A percentile compares a stretch with the other conserved stretches of the same genome.
Conservation (phyloP, 192 early-diverging fungal genomes). For the Lunasporangiospora selenospora region DNA sequence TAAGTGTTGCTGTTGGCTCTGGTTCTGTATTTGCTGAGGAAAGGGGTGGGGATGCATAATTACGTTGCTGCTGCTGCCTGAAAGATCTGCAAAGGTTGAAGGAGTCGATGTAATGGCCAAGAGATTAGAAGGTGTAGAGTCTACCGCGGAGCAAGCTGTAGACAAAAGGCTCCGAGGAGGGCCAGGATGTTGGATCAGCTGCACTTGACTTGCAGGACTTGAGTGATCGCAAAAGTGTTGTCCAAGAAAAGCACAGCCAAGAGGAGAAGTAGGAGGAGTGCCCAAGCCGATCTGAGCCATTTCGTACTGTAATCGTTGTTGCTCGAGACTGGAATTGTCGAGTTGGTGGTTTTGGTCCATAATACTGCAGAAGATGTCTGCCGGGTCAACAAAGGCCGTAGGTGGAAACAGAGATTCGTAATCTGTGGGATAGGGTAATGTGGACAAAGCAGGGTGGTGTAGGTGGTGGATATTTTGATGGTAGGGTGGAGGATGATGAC, state of each 20-base stretch:
- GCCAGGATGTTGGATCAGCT: neutral
- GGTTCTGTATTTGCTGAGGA: neutral
- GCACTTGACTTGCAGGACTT: neutral
- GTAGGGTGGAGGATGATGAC: no score
- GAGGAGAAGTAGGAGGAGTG: constrained; percentile 10
- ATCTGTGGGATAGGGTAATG: no score
- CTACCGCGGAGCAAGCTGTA: neutral
- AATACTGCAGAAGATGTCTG: no score
- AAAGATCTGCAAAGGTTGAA: no score
- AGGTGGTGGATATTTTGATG: no score
- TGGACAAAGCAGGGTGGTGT: no score
- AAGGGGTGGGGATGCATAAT: neutral
- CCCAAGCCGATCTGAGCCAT: constrained; percentile 25
- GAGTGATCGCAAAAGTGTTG: neutral
- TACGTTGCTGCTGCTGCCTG: neutral
- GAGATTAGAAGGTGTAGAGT: neutral
- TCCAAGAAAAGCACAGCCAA: neutral
- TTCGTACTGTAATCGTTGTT: constrained; percentile 26
- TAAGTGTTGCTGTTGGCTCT: neutral
- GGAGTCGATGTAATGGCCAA: neutral
- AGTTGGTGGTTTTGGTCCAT: no score
- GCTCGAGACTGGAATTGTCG: no score
- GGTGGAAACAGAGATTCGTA: no score
- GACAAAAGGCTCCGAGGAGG: no score
- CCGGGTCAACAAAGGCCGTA: no score